Conservation (phyloP, 345 rosid species). For the Gossypium longicalyx region DNA sequence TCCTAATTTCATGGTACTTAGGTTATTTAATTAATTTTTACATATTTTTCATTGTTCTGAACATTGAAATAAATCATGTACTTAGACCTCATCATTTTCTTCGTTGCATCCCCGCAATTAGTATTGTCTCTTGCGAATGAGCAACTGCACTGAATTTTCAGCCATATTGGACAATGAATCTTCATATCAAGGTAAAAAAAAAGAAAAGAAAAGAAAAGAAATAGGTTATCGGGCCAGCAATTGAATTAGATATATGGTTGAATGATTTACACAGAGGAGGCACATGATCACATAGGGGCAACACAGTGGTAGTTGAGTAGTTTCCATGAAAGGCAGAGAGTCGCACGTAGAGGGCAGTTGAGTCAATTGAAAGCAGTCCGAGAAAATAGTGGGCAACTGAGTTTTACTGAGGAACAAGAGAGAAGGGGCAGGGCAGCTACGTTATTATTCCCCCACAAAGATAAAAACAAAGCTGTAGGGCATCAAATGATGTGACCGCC, state of each 20-base stretch:
- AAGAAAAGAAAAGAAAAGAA: neutral
- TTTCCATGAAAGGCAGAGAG: neutral
- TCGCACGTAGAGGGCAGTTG: constrained; percentile 16
- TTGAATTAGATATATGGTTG: no score
- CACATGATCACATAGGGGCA: neutral
- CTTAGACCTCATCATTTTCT: neutral
- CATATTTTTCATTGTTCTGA: neutral
- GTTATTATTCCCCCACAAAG: neutral
- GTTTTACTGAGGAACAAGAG: neutral
- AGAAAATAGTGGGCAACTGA: neutral
- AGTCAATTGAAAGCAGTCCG: neutral
- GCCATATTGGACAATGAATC: neutral
- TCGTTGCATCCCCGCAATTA: neutral
- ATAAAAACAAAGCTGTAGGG: neutral
- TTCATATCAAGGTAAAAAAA: neutral
- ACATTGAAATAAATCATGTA: neutral
- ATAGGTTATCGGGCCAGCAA: no score
- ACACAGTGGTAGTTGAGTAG: neutral
- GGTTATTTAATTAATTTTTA: neutral
- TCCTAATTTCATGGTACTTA: neutral
- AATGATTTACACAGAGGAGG: neutral
- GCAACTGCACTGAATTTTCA: neutral
- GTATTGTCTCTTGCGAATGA: neutral
- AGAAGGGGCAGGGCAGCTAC: neutral
- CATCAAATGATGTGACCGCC: constrained; percentile 17